phyloP scores from a whole-genome alignment of 371 early-diverging fungal species.

The Mortierella sp. region DNA sequence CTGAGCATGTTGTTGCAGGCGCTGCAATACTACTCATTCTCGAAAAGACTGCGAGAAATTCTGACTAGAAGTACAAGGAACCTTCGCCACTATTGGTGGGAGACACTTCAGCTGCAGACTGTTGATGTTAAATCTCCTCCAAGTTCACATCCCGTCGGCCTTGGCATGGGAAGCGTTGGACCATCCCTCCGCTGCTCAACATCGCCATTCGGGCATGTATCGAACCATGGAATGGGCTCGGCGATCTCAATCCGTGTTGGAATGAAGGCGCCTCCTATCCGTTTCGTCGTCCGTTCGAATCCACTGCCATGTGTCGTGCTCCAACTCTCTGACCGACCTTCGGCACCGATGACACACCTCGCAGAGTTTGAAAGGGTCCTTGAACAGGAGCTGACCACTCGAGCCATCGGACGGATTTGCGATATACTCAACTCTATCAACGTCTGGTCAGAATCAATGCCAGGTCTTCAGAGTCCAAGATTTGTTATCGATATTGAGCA shows the following conservation, averaged over 20 bases:
- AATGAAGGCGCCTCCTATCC: conserved; percentile 21
- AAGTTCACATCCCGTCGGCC: neutral
- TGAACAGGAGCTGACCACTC: conserved; percentile 38
- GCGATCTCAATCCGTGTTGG: conserved; percentile 46
- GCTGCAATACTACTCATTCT: conserved; percentile 49
- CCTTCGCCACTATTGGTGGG: conserved; percentile 50
- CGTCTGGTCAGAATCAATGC: conserved; percentile 24
- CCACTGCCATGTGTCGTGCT: conserved; percentile 49
- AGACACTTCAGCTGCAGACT: conserved; percentile 39
- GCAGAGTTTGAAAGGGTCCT: conserved; percentile 47
- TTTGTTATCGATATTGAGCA: conserved; percentile 53
- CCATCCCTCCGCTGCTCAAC: neutral
- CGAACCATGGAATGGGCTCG: conserved; percentile 41
- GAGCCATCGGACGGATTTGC: conserved; percentile 44
- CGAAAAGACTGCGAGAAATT: conserved; percentile 40
- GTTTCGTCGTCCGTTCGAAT: conserved; percentile 49
- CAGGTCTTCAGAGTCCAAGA: conserved; percentile 29
- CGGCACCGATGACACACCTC: conserved; percentile 45
- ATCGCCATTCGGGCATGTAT: neutral
- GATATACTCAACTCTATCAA: conserved; percentile 43
- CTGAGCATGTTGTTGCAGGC: conserved; percentile 37
- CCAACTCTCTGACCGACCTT: conserved; percentile 46
- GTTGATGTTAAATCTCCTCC: conserved; percentile 38
- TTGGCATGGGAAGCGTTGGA: neutral
- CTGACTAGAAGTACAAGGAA: conserved; percentile 29